Conservation (phyloP, 2,329 filamentous ascomycete genomes). For the Colletotrichum ledebouriae region DNA sequence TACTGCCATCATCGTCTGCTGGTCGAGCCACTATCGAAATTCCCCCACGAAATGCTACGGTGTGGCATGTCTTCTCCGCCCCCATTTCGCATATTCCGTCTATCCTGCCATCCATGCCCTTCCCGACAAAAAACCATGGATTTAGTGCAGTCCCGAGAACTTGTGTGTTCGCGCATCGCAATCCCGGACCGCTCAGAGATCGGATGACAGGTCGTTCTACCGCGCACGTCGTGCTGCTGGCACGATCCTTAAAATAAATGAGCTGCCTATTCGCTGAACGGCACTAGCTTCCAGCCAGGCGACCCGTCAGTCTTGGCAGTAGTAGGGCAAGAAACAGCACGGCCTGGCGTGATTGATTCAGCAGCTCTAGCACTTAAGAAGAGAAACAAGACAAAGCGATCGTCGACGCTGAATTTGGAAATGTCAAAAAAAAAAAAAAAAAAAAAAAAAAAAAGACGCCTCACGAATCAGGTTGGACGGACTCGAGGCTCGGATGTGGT, state of each 20-base stretch:
- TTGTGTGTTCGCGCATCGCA: slow-evolving; percentile 4
- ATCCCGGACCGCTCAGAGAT: slow-evolving; percentile 7
- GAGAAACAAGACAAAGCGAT: neutral
- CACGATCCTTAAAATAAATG: slow-evolving; percentile 27
- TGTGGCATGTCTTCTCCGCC: slow-evolving; percentile 18
- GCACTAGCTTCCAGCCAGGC: slow-evolving; percentile 14
- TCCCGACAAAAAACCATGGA: neutral
- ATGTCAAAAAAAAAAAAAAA: neutral
- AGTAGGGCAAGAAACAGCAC: neutral
- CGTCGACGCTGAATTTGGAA: neutral
- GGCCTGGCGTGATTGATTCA: neutral
- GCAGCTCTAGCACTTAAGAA: neutral
- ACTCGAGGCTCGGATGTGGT: neutral
- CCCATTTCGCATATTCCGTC: neutral
- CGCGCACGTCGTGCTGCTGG: too few relatives aligned
- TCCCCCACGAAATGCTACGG: slow-evolving; percentile 39
- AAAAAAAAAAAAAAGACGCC: neutral
- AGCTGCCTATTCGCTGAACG: slow-evolving; percentile 1
- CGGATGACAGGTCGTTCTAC: slow-evolving; percentile 22
- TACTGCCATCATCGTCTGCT: slow-evolving; percentile 6
- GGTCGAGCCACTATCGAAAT: slow-evolving; percentile 23
- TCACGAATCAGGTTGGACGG: neutral
- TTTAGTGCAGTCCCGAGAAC: neutral
- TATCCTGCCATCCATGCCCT: neutral
- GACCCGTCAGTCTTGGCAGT: slow-evolving; percentile 19